These are phyloP conservation scores for Sphagnum magellanicum DNA, from an alignment of 228 moss, liverwort and hornwort species.

Conservation along the genomic window DNA sequence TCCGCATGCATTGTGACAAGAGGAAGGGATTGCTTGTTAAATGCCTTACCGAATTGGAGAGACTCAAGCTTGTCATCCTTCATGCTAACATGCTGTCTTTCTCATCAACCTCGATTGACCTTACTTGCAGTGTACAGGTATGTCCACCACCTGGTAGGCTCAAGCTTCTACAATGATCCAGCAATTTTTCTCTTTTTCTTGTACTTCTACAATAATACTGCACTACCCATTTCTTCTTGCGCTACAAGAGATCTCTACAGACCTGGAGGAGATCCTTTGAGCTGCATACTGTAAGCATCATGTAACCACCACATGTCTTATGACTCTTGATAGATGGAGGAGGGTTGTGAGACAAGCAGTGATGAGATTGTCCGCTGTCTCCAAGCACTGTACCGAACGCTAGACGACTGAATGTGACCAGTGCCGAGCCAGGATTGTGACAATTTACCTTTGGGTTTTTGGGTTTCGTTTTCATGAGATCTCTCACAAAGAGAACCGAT, in stretches of 20 bases:
- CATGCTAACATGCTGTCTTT: slow-evolving; percentile 88
- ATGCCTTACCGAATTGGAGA: slow-evolving; percentile 76
- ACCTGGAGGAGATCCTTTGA: too few relatives aligned
- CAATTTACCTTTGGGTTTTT: too few relatives aligned
- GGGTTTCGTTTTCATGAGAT: too few relatives aligned
- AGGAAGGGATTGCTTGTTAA: slow-evolving; percentile 69
- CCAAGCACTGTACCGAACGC: slow-evolving; percentile 67
- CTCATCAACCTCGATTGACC: slow-evolving; percentile 63
- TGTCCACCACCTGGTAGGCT: too few relatives aligned
- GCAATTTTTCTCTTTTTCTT: too few relatives aligned
- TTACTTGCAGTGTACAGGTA: slow-evolving; percentile 28
- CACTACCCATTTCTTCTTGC: not conserved
- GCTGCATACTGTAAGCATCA: too few relatives aligned
- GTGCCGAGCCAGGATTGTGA: too few relatives aligned
- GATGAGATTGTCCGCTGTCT: slow-evolving; percentile 71
- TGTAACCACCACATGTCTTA: not conserved
- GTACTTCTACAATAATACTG: too few relatives aligned
- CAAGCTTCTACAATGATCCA: too few relatives aligned
- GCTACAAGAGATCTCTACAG: too few relatives aligned
- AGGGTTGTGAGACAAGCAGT: slow-evolving; percentile 63
- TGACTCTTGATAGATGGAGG: slow-evolving; percentile 47
- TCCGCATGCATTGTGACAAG: slow-evolving; percentile 90
- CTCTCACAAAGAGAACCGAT: too few relatives aligned
- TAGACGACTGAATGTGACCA: slow-evolving; percentile 25
- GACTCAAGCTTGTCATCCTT: slow-evolving; percentile 64